Evolutionary conservation across 192 early-diverging fungal genomes (phyloP), one percentile per base, ranked within the genome.

Genomic region (Podila clonocystis): DNA sequence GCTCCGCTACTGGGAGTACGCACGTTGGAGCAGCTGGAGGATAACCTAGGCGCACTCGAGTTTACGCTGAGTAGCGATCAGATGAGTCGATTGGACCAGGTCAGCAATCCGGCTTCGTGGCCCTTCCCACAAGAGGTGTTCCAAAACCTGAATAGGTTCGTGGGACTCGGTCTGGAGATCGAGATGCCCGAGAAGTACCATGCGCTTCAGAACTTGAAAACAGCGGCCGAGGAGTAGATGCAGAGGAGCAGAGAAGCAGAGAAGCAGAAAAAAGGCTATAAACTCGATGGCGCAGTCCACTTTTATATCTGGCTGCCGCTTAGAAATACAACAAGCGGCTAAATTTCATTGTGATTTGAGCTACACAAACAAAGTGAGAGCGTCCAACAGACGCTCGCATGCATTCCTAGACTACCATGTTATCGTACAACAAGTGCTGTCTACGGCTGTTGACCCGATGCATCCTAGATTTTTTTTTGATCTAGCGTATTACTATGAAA

Each of bases 1-100:
- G 75, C 84, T 11, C 63, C 78, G 15, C 28, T 85, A 26, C 41
- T 75, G 33, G 84, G 82, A 24, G 84, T 71, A 0, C 59, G 76
- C n/a, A 85, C 70, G 1, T 59, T 85, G 30, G 55, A 64, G 19
- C 75, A 78, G 19, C 50, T 85, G 20, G 61, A 83, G n/a, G 69
- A 74, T 11, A 83, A 83, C 31, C 29, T 85, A 29, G 63, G 70
- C 19, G 72, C 85, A 0, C 24, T 86, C 2, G 85, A 83, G 36
- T 83, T 86, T 29, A 84, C 72, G 9, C 52, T 84, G 45, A 63
- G 72, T 5, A 7, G 36, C n/a, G 52, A 69, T 15, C 83, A 84
- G 38, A 84, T 84, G 70, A 68, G 62, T 4, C 29, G 83, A 34
- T 62, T 84, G 22, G 72, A 84, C 13, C 17, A 11, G 7, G 83